Evolutionary conservation across 495 filamentous ascomycete species (phyloP).

Genomic region (Cetradonia linearis): DNA sequence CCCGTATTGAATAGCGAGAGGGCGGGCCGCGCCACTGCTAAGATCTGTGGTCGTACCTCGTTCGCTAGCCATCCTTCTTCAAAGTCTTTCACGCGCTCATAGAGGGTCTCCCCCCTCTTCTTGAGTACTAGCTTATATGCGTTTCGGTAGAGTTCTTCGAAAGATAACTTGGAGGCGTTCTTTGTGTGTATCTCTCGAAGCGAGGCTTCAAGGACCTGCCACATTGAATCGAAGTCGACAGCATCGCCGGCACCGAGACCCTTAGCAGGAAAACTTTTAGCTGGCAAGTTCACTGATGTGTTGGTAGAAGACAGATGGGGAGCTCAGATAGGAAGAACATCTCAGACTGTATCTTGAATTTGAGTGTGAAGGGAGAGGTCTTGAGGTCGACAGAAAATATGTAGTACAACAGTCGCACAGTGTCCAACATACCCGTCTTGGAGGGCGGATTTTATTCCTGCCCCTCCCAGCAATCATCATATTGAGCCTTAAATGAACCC

Average conservation of each 20-base stretch:
- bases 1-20: conserved; percentile 38
- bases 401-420: background rate
- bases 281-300: background rate
- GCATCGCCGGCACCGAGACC: conserved; percentile 43
- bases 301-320: background rate
- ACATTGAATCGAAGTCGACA: conserved; percentile 72
- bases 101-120: conserved; percentile 76
- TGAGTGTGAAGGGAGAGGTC: background rate
- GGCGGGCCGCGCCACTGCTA: conserved; percentile 49
- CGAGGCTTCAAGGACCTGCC: conserved; percentile 62
- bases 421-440: conserved; percentile 50
- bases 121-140: conserved; percentile 93
- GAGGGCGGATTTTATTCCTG: conserved; percentile 60
- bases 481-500: background rate
- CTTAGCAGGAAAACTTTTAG: conserved; percentile 31
- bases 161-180: conserved; percentile 81
- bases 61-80: conserved; percentile 69
- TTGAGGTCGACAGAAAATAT: background rate
- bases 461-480: conserved; percentile 57
- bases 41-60: conserved; percentile 55
- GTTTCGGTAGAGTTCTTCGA: conserved; percentile 90
- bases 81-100: conserved; percentile 64
- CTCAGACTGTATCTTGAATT: background rate
- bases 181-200: conserved; percentile 82
- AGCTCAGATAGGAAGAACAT: background rate